Percentiles rank a stretch among this genome's conserved stretches.
These are phyloP conservation scores for Pulveroboletus sp. DNA, from an alignment of 768 basidiomycete species.

Conservation along the genomic window DNA sequence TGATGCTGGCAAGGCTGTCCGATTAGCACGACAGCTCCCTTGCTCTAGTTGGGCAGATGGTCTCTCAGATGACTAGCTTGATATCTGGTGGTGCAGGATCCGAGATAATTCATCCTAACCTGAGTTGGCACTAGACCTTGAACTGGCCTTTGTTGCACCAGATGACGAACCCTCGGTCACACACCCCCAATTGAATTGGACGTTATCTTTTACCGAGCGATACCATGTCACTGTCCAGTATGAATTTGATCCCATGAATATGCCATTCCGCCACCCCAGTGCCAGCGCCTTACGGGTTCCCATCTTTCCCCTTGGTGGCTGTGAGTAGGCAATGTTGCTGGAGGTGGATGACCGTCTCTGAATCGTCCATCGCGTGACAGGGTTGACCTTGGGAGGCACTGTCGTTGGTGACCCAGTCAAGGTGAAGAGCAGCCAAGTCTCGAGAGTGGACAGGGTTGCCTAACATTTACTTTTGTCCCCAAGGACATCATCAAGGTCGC, in stretches of 20 bases:
- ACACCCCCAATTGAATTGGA: too few species aligned
- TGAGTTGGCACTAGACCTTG: too few species aligned
- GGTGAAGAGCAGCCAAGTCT: slow-evolving; percentile 16
- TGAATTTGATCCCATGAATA: slow-evolving; percentile 37
- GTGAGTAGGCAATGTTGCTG: slow-evolving; percentile 20
- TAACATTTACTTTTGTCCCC: not conserved
- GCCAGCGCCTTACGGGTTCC: slow-evolving; percentile 46
- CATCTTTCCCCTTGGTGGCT: slow-evolving; percentile 49
- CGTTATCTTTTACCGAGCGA: too few species aligned
- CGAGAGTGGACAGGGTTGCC: not conserved
- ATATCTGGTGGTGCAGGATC: too few species aligned
- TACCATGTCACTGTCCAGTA: slow-evolving; percentile 24
- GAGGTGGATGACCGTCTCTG: not conserved
- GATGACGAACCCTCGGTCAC: too few species aligned
- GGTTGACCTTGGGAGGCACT: slow-evolving; percentile 45
- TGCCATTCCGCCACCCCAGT: slow-evolving; percentile 41
- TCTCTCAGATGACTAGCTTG: too few species aligned
- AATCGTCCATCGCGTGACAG: slow-evolving; percentile 12
- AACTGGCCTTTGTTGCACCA: too few species aligned
- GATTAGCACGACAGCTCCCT: too few species aligned
- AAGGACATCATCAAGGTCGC: slow-evolving; percentile 52
- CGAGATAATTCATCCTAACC: too few species aligned
- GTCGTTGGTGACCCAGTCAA: slow-evolving; percentile 51
- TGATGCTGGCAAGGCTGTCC: too few species aligned
- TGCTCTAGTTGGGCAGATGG: too few species aligned